Base-by-base conservation (phyloP, 1,284 basidiomycete genomes). In the Chalciporus sp. region DNA sequence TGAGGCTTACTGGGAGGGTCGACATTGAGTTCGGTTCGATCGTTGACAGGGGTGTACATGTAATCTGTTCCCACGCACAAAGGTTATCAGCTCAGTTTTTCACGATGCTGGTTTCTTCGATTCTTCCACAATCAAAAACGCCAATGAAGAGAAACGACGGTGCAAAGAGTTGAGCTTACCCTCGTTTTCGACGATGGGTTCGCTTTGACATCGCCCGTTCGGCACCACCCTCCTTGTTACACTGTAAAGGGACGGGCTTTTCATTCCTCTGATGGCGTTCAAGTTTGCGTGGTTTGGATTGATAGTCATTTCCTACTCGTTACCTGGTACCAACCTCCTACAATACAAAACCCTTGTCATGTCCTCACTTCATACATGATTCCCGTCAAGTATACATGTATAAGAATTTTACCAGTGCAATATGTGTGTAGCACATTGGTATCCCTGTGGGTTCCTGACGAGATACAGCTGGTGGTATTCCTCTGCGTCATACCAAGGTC, bases 401-500 rank as follows among this genome's bases (percentile, higher is more conserved):
- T 14, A 23, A 3, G 40, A 37, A 37, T 16, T 9, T 70, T 58
- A 83, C 81, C 82, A 83, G 52, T 82, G 76, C 28, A 83, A 61
- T 17, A 57, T 72, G 59, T 84, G 82, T 9, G 76, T 82, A 6
- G 80, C 74, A 61, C 82, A 84, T 46, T 85, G 81, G 60, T 84
- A 85, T 1, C 83, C 83, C 3, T 55, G 44, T 42, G 82, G 81
- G 62, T 85, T 83, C 62, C 87, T 85, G 72, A 86, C 84, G 8
- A 94, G 76, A 67, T 94, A 95, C 44, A 90, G 74, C 68, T 95
- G 93, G 72, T 95, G 94, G 67, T 95, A 93, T 14, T 84, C 79
- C 69, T 96, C 94, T 0, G 90, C 94, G 53, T 90, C 77, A 75
- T 84, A 94, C 92, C 92, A 96, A 39, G 77, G 70, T 0, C 82